Evolutionary conservation across 2,329 filamentous ascomycete genomes (phyloP).

Genomic region (Neopestalotiopsis sp.): DNA sequence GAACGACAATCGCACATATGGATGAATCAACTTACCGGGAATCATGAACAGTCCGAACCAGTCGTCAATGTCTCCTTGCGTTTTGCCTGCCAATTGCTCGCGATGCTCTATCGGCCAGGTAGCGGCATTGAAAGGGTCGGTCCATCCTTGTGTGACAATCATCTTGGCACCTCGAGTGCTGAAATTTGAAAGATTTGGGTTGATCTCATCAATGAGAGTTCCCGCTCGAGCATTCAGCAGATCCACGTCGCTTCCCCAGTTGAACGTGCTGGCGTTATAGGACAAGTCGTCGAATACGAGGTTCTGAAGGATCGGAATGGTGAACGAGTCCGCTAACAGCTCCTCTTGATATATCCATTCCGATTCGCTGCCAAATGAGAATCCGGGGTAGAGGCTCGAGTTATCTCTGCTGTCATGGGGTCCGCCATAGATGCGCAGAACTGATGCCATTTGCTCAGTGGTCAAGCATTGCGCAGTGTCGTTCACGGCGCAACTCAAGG

Average conservation of each 20-base stretch:
- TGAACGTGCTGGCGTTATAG: slow-evolving; percentile 41
- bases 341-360: slow-evolving; percentile 43
- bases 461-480: slow-evolving; percentile 36
- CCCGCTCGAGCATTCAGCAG: slow-evolving; percentile 38
- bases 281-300: slow-evolving; percentile 43
- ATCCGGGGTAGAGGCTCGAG: slow-evolving; percentile 43
- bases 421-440: slow-evolving; percentile 36
- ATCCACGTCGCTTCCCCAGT: slow-evolving; percentile 43
- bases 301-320: slow-evolving; percentile 46
- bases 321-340: slow-evolving; percentile 38
- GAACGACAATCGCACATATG: no score
- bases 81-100: slow-evolving; percentile 30
- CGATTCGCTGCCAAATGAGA: slow-evolving; percentile 44
- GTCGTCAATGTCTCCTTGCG: slow-evolving; percentile 32
- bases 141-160: slow-evolving; percentile 44
- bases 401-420: slow-evolving; percentile 23
- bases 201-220: slow-evolving; percentile 43
- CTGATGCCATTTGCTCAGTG: slow-evolving; percentile 35
- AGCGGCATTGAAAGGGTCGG: slow-evolving; percentile 42
- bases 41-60: slow-evolving; percentile 45
- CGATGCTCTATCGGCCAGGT: slow-evolving; percentile 43
- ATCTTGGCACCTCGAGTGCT: slow-evolving; percentile 40
- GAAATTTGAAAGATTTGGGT: slow-evolving; percentile 35
- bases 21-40: slow-evolving; percentile 29
- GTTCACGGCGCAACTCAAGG: slow-evolving; percentile 33